phyloP scores from a whole-genome alignment of 306 rosid species.

The Inga oerstediana region DNA sequence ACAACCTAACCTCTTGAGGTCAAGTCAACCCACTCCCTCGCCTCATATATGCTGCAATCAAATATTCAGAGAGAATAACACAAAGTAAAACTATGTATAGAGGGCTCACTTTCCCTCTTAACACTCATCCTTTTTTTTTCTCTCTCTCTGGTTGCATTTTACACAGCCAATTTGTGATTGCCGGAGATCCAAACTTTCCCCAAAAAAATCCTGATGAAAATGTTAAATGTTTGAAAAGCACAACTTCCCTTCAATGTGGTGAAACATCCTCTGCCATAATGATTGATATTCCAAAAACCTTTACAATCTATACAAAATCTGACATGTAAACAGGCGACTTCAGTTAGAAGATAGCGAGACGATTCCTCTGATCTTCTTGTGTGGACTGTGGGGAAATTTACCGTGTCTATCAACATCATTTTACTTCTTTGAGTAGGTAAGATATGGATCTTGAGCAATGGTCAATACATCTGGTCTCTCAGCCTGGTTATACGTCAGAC shows the following conservation, averaged over 20 bases:
- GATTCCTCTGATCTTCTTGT: slow-evolving; percentile 23
- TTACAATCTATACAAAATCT: slow-evolving; percentile 63
- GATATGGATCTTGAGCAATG: slow-evolving; percentile 92
- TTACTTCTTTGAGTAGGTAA: slow-evolving; percentile 73
- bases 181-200: background rate
- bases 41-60: background rate
- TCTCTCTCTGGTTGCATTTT: background rate
- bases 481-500: slow-evolving; percentile 87
- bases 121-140: background rate
- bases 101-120: background rate
- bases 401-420: slow-evolving; percentile 29
- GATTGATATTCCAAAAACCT: slow-evolving; percentile 39
- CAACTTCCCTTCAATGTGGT: slow-evolving; percentile 24
- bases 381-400: slow-evolving; percentile 21
- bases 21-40: slow-evolving; percentile 29
- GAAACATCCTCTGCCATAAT: slow-evolving; percentile 33
- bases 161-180: background rate
- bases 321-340: slow-evolving; percentile 24
- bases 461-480: slow-evolving; percentile 94
- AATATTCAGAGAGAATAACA: background rate
- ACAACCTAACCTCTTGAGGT: slow-evolving; percentile 25
- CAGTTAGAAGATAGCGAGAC: slow-evolving; percentile 36
- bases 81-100: background rate
- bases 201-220: slow-evolving; percentile 24
- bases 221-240: slow-evolving; percentile 24